Evolutionary conservation across 1,284 basidiomycete species (phyloP).

Genomic region (Boletellus deceptivus): DNA sequence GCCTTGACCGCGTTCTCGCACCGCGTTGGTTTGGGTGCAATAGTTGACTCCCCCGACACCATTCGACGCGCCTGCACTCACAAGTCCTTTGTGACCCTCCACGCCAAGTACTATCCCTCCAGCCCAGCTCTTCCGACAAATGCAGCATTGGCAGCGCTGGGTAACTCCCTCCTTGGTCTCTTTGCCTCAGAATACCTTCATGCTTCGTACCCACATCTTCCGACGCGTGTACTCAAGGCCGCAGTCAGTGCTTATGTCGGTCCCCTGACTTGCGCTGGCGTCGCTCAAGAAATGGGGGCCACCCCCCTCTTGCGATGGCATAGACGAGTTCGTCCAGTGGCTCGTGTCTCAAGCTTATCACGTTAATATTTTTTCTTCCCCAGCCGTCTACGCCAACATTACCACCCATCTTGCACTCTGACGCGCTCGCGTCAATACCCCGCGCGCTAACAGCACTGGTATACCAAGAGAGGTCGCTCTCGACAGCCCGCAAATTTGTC

Average conservation of each 20-base stretch:
- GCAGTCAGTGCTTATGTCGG: slow-evolving; percentile 92
- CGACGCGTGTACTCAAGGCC: slow-evolving; percentile 86
- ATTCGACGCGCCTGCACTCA: slow-evolving; percentile 81
- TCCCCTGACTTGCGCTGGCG: slow-evolving; percentile 74
- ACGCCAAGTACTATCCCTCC: slow-evolving; percentile 52
- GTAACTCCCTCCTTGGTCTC: slow-evolving; percentile 89
- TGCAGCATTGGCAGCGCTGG: slow-evolving; percentile 75
- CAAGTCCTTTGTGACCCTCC: slow-evolving; percentile 64
- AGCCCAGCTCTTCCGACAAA: slow-evolving; percentile 63
- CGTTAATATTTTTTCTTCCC: slow-evolving; percentile 8
- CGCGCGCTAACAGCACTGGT: slow-evolving; percentile 76
- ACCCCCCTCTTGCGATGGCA: slow-evolving; percentile 69
- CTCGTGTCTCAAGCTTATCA: background rate
- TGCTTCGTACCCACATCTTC: slow-evolving; percentile 85
- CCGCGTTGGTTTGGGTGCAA: slow-evolving; percentile 63
- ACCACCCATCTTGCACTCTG: slow-evolving; percentile 59
- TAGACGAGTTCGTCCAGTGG: slow-evolving; percentile 49
- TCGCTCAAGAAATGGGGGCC: slow-evolving; percentile 81
- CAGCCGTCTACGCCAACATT: slow-evolving; percentile 49
- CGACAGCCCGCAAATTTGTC: slow-evolving; percentile 77
- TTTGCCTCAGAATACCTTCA: slow-evolving; percentile 88
- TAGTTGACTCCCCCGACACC: slow-evolving; percentile 48
- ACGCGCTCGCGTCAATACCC: slow-evolving; percentile 75
- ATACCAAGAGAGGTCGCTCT: slow-evolving; percentile 76
- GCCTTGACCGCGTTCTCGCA: slow-evolving; percentile 74